Evolutionary conservation across 1,139 yeast species (phyloP), one percentile per base, ranked within the genome.

Genomic region (Sugiyamaella grinbergsii): DNA sequence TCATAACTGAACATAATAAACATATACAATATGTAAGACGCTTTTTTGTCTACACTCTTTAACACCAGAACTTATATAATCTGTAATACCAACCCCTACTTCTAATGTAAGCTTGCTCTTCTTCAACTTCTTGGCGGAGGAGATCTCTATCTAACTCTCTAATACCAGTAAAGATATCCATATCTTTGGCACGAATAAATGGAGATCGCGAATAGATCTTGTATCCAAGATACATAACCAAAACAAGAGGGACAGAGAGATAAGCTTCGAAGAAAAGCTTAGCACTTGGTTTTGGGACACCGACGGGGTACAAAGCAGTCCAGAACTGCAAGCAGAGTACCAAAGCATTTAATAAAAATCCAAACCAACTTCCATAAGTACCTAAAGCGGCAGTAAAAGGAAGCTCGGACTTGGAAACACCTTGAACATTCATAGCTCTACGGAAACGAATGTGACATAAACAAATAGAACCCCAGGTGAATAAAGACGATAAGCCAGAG

Each of bases 401-500:
- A 52, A 89, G 74, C 67, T 88, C 96, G 48, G 75, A 76, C 13
- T 79, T 69, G 23, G 76, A 72, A 67, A 85, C 79, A 52, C 88
- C 88, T 70, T 85, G 85, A 8, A 64, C 77, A 33, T 69, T 67
- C 73, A 89, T 75, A 1, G 95, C 96, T 49, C 75, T 68, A 73
- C 96, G 82, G 71, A 88, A 87, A 67, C 95, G 79, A 54, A 89
- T 73, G 60, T 83, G 95, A 61, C 89, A 82, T 50, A 85, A 64
- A 64, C 85, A 81, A 61, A 89, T 85, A 18, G 91, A 81, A 34
- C 81, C 81, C 95, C 95, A 88, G 4, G 94, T 85, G 68, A 88
- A 87, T 52, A 89, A 74, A 1, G 95, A 83, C 42, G 94, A 84
- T 57, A 88, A 79, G 52, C 95, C 94, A 18, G 95, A 85, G 46